Conservation (phyloP, 495 filamentous ascomycete genomes). For the Peziza echinospora region DNA sequence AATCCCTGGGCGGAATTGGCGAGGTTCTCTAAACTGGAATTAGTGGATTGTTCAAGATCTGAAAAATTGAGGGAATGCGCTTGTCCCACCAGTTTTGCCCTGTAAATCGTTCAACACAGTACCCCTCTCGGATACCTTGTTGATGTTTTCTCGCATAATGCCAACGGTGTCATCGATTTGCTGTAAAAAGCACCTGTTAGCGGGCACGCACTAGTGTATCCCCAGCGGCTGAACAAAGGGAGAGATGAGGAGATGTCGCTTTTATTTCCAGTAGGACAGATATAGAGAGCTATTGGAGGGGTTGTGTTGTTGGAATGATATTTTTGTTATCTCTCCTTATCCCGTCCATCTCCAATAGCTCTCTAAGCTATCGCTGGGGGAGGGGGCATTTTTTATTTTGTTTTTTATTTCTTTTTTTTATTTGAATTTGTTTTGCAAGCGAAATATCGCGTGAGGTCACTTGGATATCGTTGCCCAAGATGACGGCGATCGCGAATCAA, state of each 20-base stretch:
- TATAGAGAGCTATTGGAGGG: no score
- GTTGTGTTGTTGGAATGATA: no score
- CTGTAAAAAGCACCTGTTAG: conserved; percentile 32
- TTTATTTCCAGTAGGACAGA: no score
- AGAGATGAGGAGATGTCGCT: background rate
- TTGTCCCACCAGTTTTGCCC: conserved; percentile 47
- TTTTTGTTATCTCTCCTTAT: no score
- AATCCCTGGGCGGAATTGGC: conserved; percentile 78
- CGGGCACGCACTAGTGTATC: background rate
- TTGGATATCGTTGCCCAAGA: no score
- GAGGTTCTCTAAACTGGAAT: conserved; percentile 42
- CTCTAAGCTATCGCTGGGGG: no score
- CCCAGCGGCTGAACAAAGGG: background rate
- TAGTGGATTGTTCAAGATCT: conserved; percentile 1
- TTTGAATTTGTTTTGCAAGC: no score
- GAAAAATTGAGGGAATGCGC: background rate
- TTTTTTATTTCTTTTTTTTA: no score
- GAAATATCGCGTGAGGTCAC: no score
- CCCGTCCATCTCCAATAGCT: no score
- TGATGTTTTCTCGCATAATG: conserved; percentile 87
- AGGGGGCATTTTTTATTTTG: no score
- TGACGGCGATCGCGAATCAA: no score
- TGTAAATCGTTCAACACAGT: conserved; percentile 73
- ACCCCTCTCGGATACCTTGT: conserved; percentile 79
- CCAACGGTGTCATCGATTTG: conserved; percentile 91